phyloP scores from a whole-genome alignment of 2,329 filamentous ascomycete species.

The Cordyceps cicadae region DNA sequence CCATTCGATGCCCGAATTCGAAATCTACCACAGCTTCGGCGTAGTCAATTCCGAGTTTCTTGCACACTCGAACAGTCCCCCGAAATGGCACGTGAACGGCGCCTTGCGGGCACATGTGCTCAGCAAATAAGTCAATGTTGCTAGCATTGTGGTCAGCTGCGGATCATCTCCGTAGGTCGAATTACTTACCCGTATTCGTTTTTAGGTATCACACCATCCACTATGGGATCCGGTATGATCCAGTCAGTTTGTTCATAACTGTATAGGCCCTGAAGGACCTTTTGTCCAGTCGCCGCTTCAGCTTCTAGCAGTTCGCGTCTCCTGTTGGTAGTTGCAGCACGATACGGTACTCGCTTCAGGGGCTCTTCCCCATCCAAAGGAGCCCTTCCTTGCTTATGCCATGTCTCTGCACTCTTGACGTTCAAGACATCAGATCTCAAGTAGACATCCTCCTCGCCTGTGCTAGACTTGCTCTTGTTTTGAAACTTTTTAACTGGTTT shows the following conservation, averaged over 20 bases:
- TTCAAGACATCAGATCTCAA: conserved; percentile 68
- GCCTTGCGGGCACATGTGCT: conserved; percentile 81
- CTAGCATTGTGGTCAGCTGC: conserved; percentile 22
- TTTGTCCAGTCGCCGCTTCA: conserved; percentile 69
- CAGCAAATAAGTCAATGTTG: conserved; percentile 92
- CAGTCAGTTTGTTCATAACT: conserved; percentile 81
- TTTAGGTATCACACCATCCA: conserved; percentile 80
- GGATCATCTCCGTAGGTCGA: background rate
- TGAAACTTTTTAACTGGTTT: conserved; percentile 66
- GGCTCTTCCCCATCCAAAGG: conserved; percentile 63
- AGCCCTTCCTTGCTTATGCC: conserved; percentile 91
- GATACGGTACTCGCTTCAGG: conserved; percentile 79
- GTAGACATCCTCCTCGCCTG: conserved; percentile 71
- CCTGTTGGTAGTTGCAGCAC: conserved; percentile 80
- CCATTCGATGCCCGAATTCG: conserved; percentile 91
- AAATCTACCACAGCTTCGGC: conserved; percentile 95
- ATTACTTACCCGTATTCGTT: conserved; percentile 68
- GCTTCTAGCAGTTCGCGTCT: conserved; percentile 84
- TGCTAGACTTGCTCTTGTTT: conserved; percentile 65
- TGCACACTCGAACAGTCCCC: conserved; percentile 72
- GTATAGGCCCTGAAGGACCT: conserved; percentile 80
- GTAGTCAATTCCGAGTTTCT: conserved; percentile 74
- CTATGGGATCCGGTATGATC: conserved; percentile 85
- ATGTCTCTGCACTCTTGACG: conserved; percentile 89
- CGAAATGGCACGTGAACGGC: conserved; percentile 76